Conservation (phyloP, 805 yeast genomes). For the Priceomyces haplophilus region DNA sequence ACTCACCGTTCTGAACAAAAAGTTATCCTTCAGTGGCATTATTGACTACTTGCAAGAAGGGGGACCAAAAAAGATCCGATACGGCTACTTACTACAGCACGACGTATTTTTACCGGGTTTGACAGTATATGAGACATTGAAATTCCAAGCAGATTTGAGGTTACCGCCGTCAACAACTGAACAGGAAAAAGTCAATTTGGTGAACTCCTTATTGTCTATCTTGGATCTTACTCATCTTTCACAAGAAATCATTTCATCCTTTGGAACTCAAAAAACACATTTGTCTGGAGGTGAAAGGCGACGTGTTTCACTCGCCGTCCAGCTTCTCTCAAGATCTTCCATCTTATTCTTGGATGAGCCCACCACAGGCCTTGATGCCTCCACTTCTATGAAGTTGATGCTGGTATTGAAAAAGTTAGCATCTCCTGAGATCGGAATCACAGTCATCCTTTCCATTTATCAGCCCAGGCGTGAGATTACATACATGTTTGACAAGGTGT, state of each 20-base stretch:
- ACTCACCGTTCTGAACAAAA: constrained; percentile 37
- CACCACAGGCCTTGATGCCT: constrained; percentile 82
- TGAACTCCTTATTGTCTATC: constrained; percentile 58
- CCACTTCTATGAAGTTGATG: constrained; percentile 65
- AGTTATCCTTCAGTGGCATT: constrained; percentile 42
- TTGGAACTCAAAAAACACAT: constrained; percentile 46
- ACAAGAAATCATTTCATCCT: constrained; percentile 53
- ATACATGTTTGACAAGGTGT: constrained; percentile 61
- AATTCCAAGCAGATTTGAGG: constrained; percentile 68
- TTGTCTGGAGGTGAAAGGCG: constrained; percentile 85
- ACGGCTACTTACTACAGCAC: constrained; percentile 72
- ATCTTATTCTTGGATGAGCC: constrained; percentile 81
- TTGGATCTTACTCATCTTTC: constrained; percentile 65
- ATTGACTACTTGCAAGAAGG: constrained; percentile 27
- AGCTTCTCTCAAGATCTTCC: constrained; percentile 72
- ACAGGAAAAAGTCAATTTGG: constrained; percentile 45
- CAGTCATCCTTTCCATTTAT: constrained; percentile 73
- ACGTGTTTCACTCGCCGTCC: constrained; percentile 73
- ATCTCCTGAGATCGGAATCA: constrained; percentile 54
- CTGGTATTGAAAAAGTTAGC: constrained; percentile 52
- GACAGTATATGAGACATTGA: constrained; percentile 67
- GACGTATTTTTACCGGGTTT: constrained; percentile 70
- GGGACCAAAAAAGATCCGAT: constrained; percentile 17
- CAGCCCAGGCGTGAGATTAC: constrained; percentile 82
- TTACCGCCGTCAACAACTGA: constrained; percentile 47